Base-by-base conservation (phyloP, 768 basidiomycete species). In the Lactarius pseudohatsudake region DNA sequence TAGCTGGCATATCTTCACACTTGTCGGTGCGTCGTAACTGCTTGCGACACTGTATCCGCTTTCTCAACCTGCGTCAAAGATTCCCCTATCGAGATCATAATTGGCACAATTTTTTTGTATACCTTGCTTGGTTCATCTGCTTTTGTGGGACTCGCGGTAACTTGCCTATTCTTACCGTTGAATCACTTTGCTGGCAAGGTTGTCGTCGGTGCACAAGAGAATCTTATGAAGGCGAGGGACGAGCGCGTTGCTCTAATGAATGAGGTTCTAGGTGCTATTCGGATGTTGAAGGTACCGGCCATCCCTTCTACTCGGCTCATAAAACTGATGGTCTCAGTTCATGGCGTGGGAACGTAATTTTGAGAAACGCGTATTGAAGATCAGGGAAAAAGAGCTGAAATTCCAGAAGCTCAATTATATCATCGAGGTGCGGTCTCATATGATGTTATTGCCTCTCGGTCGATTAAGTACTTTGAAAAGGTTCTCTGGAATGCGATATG, bases 321-420 rank as follows among this genome's bases (percentile, higher is more conserved):
- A 36, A 43, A 20, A 15, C 38, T 62, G 20, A 62, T 34, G n/a
- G n/a, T 59, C 62, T 40, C 71, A 90, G 87, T 97, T 96, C 77
- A 96, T 96, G 93, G 94, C 93, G 18, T 89, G 87, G 94, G 94
- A 97, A 75, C 86, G 94, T 30, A 92, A 86, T 73, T 96, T 96
- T 71, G 94, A 96, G 76, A 80, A 81, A 28, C 82, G 82, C 11
- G 87, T 95, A 0, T 75, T 90, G 61, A 85, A 83, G 60, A 80
- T 96, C 66, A 85, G 94, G 30, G 86, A 86, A 53, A 88, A 86
- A 70, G 94, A 97, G 75, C 80, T 97, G 28, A 87, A 86, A 71
- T 94, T 86, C 75, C 94, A 95, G 73, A 87, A 85, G 71, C 76
- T 92, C 57, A 97, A 93, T 76, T 98, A 95, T 76, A 85, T 83